Percentiles rank a stretch among this genome's conserved stretches.
Conservation (phyloP, 768 basidiomycete genomes). For the Astraeus odoratus region DNA sequence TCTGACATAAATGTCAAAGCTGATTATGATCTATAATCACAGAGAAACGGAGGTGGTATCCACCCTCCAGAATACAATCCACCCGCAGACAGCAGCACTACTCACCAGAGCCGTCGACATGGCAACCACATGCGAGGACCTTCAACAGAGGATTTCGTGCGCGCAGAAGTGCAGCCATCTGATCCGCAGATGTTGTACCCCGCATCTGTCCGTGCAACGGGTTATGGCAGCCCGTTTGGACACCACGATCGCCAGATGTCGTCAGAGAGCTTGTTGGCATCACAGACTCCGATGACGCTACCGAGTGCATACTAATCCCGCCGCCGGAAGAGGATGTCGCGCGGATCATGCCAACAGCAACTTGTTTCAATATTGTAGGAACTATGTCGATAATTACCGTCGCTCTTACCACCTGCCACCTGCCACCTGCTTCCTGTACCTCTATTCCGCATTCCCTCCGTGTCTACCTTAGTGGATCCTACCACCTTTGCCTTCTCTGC, state of each 20-base stretch:
- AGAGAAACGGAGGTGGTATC: neutral
- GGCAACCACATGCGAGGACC: slow-evolving; percentile 5
- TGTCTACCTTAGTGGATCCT: too few relatives aligned
- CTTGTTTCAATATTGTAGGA: slow-evolving; percentile 3
- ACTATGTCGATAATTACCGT: slow-evolving; percentile 13
- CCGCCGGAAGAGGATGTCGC: too few relatives aligned
- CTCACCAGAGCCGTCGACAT: neutral
- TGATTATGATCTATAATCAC: neutral
- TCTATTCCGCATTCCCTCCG: neutral
- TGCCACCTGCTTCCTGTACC: neutral
- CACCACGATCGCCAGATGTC: slow-evolving; percentile 23
- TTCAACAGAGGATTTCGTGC: slow-evolving; percentile 20
- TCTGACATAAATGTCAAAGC: neutral
- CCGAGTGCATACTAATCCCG: slow-evolving; percentile 14
- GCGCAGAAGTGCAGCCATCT: slow-evolving; percentile 7
- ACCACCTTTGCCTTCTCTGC: too few relatives aligned
- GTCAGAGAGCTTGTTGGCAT: slow-evolving; percentile 18
- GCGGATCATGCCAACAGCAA: slow-evolving; percentile 8
- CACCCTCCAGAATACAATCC: neutral
- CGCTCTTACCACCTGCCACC: neutral
- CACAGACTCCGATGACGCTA: slow-evolving; percentile 20
- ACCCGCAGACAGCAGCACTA: neutral
- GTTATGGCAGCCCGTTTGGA: slow-evolving; percentile 17
- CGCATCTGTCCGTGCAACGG: slow-evolving; percentile 30
- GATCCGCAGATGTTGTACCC: slow-evolving; percentile 32